Evolutionary conservation across 345 rosid species (phyloP).

Genomic region (Eucalyptus virginea): DNA sequence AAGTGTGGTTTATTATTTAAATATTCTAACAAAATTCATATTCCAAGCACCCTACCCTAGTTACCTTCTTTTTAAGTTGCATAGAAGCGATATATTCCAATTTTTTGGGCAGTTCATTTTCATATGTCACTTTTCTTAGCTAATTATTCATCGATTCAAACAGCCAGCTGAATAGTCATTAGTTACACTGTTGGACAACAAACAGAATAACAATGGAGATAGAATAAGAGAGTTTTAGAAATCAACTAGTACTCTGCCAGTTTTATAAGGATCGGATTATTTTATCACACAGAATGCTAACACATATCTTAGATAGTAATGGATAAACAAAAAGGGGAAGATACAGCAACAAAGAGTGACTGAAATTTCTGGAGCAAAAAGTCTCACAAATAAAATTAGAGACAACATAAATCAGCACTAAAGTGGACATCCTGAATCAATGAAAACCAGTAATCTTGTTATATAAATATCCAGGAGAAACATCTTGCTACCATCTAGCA

Average conservation of each 20-base stretch:
- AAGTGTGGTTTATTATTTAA: no score
- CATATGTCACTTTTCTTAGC: background rate
- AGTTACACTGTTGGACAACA: background rate
- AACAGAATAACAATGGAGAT: background rate
- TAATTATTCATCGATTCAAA: background rate
- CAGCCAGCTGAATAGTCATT: background rate
- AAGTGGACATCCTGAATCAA: background rate
- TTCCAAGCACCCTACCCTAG: background rate
- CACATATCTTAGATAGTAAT: background rate
- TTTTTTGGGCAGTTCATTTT: background rate
- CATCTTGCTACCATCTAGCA: background rate
- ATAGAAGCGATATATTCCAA: background rate
- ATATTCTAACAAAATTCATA: background rate
- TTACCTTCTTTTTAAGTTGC: background rate
- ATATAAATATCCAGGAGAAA: background rate
- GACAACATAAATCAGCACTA: background rate
- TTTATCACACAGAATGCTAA: background rate
- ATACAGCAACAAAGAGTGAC: background rate
- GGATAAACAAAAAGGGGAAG: background rate
- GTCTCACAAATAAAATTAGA: background rate
- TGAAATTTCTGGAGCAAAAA: background rate
- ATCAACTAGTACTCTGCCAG: background rate
- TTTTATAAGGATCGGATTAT: background rate
- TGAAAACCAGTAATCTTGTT: background rate
- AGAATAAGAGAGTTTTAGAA: background rate